Conservation (phyloP, 495 filamentous ascomycete species). For the Choiromyces venosus region DNA sequence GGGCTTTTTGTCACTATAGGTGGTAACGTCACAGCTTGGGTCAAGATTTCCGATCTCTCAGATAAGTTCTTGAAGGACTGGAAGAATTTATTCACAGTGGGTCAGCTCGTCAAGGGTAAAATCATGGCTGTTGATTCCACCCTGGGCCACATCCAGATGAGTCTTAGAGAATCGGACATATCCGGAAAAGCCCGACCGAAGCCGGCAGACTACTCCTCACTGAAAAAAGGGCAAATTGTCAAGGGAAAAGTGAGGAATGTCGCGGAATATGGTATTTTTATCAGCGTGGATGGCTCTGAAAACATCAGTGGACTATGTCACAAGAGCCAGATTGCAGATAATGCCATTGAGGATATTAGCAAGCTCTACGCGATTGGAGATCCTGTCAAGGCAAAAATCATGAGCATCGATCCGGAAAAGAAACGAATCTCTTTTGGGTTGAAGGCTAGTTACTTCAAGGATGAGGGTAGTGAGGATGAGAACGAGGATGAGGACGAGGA, state of each 20-base stretch:
- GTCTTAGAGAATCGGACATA: conserved; percentile 73
- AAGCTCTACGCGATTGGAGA: conserved; percentile 85
- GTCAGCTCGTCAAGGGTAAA: conserved; percentile 83
- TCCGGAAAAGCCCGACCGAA: conserved; percentile 67
- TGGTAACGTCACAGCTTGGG: conserved; percentile 70
- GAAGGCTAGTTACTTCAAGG: conserved; percentile 83
- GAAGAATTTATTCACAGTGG: conserved; percentile 79
- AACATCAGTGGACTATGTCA: conserved; percentile 93
- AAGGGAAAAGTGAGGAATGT: conserved; percentile 88
- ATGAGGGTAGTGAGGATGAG: conserved; percentile 53
- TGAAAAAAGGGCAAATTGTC: conserved; percentile 70
- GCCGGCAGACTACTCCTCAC: conserved; percentile 60
- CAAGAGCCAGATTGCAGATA: conserved; percentile 79
- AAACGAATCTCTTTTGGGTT: conserved; percentile 79
- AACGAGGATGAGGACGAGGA: conserved; percentile 49
- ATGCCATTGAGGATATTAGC: conserved; percentile 66
- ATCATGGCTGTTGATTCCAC: conserved; percentile 61
- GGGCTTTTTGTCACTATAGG: conserved; percentile 79
- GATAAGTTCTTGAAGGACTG: conserved; percentile 91
- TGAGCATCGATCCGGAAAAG: conserved; percentile 67
- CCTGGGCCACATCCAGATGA: conserved; percentile 73
- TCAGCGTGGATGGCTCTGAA: conserved; percentile 73
- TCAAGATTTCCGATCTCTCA: conserved; percentile 79
- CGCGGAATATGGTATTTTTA: conserved; percentile 89
- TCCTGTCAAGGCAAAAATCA: conserved; percentile 77